These are phyloP conservation scores for Colletotrichum cereale DNA, from an alignment of 2,329 filamentous ascomycete genomes.

Conservation along the genomic window DNA sequence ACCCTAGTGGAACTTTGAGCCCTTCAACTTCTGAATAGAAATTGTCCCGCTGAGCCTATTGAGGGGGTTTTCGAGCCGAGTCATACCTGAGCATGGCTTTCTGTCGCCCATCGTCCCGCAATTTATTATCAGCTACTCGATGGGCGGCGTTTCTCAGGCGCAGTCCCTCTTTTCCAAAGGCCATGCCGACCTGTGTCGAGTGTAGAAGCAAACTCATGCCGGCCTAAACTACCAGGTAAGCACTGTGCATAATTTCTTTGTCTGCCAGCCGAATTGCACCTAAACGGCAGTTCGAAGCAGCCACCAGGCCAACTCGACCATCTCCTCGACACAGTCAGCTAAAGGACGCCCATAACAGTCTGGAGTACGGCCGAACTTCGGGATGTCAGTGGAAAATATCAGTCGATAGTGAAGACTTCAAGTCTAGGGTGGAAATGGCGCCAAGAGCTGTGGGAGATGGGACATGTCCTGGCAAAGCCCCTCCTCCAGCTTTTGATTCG, in stretches of 20 bases:
- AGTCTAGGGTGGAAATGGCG: not conserved
- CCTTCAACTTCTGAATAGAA: not conserved
- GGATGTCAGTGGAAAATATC: too few species aligned
- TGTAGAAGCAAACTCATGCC: not conserved
- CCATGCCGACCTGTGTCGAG: not conserved
- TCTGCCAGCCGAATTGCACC: not conserved
- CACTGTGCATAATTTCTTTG: not conserved
- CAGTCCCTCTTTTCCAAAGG: not conserved
- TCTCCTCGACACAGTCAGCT: not conserved
- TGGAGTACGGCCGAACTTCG: too few species aligned
- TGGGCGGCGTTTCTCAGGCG: not conserved
- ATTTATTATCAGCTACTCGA: not conserved
- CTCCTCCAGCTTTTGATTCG: not conserved
- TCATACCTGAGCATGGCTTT: not conserved
- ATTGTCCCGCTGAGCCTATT: slow-evolving; percentile 2
- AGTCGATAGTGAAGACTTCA: not conserved
- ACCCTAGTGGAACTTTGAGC: not conserved
- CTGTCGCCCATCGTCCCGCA: not conserved
- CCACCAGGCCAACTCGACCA: not conserved
- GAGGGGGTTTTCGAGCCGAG: not conserved
- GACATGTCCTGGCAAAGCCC: not conserved
- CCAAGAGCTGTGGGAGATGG: not conserved
- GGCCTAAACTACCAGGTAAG: not conserved
- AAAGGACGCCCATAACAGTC: too few species aligned
- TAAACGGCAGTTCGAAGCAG: not conserved